Percentiles rank a stretch among this genome's conserved stretches.
These are phyloP conservation scores for Exophiala calicioides DNA, from an alignment of 2,329 filamentous ascomycete species.

Conservation along the genomic window DNA sequence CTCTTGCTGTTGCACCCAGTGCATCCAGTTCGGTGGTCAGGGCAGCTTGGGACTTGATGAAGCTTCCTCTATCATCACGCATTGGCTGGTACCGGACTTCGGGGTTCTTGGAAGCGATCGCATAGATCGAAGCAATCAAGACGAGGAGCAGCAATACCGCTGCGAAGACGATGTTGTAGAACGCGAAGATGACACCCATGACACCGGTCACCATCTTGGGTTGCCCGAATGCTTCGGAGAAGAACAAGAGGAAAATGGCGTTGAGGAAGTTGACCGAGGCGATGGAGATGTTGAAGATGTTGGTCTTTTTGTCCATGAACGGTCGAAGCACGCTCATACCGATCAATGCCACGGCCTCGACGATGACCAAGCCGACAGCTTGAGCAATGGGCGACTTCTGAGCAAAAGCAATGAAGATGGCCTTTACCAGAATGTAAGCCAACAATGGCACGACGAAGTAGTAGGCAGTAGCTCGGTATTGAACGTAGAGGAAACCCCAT, in stretches of 20 bases:
- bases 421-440: constrained; percentile 79
- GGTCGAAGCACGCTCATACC: constrained; percentile 77
- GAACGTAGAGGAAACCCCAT: constrained; percentile 97
- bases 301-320: constrained; percentile 99
- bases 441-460: constrained; percentile 87
- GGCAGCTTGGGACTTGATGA: constrained; percentile 93
- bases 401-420: constrained; percentile 80
- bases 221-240: constrained; percentile 82
- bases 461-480: constrained; percentile 93
- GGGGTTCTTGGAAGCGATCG: constrained; percentile 87
- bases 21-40: constrained; percentile 87
- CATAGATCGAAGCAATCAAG: constrained; percentile 72
- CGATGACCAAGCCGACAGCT: constrained; percentile 77
- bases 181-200: constrained; percentile 85
- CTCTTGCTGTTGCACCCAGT: constrained; percentile 81
- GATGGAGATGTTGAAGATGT: constrained; percentile 93
- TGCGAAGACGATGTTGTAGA: constrained; percentile 81
- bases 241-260: constrained; percentile 83
- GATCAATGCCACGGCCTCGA: constrained; percentile 78
- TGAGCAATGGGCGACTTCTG: constrained; percentile 72
- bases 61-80: constrained; percentile 92
- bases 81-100: constrained; percentile 95
- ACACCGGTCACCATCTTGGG: constrained; percentile 82
- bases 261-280: constrained; percentile 88
- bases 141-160: constrained; percentile 81